These are phyloP conservation scores for Septoria petroselini DNA, from an alignment of 2,329 filamentous ascomycete species.

Conservation along the genomic window DNA sequence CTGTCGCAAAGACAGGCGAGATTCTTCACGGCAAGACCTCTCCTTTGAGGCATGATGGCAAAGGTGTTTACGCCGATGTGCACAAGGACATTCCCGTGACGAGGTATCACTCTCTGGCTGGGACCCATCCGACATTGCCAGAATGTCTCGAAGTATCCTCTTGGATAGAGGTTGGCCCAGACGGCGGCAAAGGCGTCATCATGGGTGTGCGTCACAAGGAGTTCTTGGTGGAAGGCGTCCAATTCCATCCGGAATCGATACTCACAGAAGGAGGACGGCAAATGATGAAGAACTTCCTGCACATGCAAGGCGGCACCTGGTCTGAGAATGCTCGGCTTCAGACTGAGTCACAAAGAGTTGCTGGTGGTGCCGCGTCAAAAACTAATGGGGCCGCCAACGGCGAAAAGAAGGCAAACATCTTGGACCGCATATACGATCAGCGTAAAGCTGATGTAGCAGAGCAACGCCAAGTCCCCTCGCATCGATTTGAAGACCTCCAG, in stretches of 20 bases:
- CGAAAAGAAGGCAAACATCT: slow-evolving; percentile 73
- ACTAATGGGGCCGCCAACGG: slow-evolving; percentile 25
- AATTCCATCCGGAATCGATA: slow-evolving; percentile 98
- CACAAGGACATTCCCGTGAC: slow-evolving; percentile 81
- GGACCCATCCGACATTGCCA: slow-evolving; percentile 82
- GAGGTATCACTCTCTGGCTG: slow-evolving; percentile 92
- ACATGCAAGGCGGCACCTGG: slow-evolving; percentile 88
- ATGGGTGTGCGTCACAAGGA: slow-evolving; percentile 96
- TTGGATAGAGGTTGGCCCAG: slow-evolving; percentile 73
- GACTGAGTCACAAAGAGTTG: slow-evolving; percentile 37
- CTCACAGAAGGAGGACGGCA: slow-evolving; percentile 80
- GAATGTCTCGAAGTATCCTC: slow-evolving; percentile 84
- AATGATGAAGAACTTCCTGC: slow-evolving; percentile 91
- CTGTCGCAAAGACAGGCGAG: slow-evolving; percentile 88
- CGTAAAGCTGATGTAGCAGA: slow-evolving; percentile 70
- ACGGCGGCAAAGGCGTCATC: slow-evolving; percentile 79
- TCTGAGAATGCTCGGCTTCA: slow-evolving; percentile 65
- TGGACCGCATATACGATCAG: slow-evolving; percentile 85
- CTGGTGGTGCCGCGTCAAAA: slow-evolving; percentile 39
- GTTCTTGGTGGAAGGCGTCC: slow-evolving; percentile 87
- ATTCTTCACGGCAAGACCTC: slow-evolving; percentile 98
- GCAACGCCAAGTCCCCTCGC: slow-evolving; percentile 83
- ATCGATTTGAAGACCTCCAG: slow-evolving; percentile 77
- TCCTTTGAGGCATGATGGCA: slow-evolving; percentile 79
- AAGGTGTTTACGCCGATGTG: slow-evolving; percentile 85